These are phyloP conservation scores for Cyberlindnera saturnus DNA, from an alignment of 805 yeast genomes.

Conservation along the genomic window DNA sequence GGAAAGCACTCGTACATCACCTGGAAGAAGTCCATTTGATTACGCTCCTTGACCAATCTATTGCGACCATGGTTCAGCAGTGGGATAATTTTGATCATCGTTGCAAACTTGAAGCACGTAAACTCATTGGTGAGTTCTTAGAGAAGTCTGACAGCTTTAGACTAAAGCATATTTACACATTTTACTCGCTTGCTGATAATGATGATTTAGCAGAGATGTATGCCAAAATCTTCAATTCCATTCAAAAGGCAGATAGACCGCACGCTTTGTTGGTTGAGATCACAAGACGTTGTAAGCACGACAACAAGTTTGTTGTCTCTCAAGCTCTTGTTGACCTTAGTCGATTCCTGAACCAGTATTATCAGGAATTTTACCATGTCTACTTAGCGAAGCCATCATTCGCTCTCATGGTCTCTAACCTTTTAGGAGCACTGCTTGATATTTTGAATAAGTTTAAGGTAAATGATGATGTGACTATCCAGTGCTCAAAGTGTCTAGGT, in stretches of 20 bases:
- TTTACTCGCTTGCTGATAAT: constrained; percentile 45
- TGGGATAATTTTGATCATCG: constrained; percentile 48
- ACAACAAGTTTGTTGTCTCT: constrained; percentile 63
- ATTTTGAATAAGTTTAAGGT: constrained; percentile 51
- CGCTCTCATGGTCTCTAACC: constrained; percentile 32
- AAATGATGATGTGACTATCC: constrained; percentile 43
- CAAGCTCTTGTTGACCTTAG: constrained; percentile 65
- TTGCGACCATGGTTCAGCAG: constrained; percentile 67
- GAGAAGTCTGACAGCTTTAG: constrained; percentile 28
- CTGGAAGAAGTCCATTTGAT: constrained; percentile 52
- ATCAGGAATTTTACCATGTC: constrained; percentile 40
- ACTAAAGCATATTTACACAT: constrained; percentile 43
- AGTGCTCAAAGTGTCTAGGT: constrained; percentile 67
- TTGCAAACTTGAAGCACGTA: constrained; percentile 45
- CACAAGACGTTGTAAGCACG: constrained; percentile 49
- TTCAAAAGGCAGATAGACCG: constrained; percentile 29
- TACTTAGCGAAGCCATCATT: constrained; percentile 32
- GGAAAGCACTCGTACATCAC: constrained; percentile 55
- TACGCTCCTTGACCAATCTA: constrained; percentile 65
- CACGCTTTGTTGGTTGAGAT: constrained; percentile 42
- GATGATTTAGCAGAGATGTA: constrained; percentile 31
- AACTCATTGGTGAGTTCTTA: constrained; percentile 36
- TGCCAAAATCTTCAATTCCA: constrained; percentile 21
- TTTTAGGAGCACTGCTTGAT: constrained; percentile 49
- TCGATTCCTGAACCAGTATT: constrained; percentile 45